These are phyloP conservation scores for Cucurbita argyrosperma DNA, from an alignment of 306 rosid genomes.

Conservation along the genomic window DNA sequence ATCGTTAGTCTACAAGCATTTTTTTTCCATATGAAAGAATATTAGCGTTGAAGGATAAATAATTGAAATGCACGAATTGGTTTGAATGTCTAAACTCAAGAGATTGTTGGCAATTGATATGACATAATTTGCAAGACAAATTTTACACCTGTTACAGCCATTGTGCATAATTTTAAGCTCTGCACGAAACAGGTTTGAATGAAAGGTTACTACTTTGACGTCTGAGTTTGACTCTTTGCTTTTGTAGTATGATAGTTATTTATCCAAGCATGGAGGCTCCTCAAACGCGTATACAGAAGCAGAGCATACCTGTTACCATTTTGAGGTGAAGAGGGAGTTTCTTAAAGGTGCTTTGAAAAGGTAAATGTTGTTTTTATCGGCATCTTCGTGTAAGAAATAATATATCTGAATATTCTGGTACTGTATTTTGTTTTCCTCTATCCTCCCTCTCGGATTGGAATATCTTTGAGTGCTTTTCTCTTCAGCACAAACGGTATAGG, in stretches of 20 bases:
- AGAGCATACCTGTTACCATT: constrained; percentile 94
- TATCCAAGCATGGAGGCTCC: constrained; percentile 96
- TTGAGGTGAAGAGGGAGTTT: constrained; percentile 82
- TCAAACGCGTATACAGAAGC: constrained; percentile 91
- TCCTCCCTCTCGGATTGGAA: background rate
- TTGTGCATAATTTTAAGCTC: background rate
- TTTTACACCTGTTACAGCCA: too few relatives aligned
- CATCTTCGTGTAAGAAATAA: background rate
- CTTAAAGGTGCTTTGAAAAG: constrained; percentile 81
- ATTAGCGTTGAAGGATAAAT: too few relatives aligned
- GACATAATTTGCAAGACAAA: too few relatives aligned
- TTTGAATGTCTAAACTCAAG: background rate
- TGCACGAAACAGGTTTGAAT: background rate
- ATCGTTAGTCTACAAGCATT: background rate
- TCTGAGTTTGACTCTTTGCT: constrained; percentile 25
- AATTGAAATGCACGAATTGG: too few relatives aligned
- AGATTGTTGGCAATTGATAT: background rate
- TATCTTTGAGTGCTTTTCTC: background rate
- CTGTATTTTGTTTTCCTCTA: background rate
- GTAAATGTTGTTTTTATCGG: constrained; percentile 21
- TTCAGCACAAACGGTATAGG: background rate
- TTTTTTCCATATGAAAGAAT: too few relatives aligned
- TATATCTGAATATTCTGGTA: background rate
- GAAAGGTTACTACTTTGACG: constrained; percentile 14
- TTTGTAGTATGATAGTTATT: constrained; percentile 88